Evolutionary conservation across 2,329 filamentous ascomycete species (phyloP).

Genomic region (Aotearoamyces nothofagi): DNA sequence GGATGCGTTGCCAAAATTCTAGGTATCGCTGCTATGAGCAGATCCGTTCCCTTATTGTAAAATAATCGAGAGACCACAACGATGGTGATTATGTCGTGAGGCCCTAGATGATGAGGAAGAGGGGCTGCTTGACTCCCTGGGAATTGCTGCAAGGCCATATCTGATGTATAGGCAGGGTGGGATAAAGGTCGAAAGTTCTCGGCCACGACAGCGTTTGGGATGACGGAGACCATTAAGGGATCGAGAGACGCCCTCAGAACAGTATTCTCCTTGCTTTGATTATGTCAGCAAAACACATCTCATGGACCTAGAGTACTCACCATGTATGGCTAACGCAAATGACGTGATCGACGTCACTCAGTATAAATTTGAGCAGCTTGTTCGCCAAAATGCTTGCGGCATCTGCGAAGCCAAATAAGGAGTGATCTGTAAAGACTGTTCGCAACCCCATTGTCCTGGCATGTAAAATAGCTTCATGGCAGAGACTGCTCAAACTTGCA

Average conservation of each 20-base stretch:
- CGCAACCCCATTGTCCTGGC: slow-evolving; percentile 90
- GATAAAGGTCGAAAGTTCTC: slow-evolving; percentile 78
- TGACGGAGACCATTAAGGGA: slow-evolving; percentile 92
- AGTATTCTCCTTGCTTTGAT: slow-evolving; percentile 81
- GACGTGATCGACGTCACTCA: slow-evolving; percentile 95
- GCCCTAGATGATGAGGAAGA: slow-evolving; percentile 53
- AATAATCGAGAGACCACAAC: slow-evolving; percentile 95
- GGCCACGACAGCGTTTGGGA: slow-evolving; percentile 92
- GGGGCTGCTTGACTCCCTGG: slow-evolving; percentile 22
- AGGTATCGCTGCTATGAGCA: slow-evolving; percentile 91
- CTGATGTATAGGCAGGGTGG: slow-evolving; percentile 28
- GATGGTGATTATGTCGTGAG: slow-evolving; percentile 82
- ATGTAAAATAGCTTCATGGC: slow-evolving; percentile 88
- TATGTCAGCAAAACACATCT: background rate
- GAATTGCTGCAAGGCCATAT: slow-evolving; percentile 15
- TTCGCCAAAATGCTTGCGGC: slow-evolving; percentile 92
- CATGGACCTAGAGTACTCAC: slow-evolving; percentile 29
- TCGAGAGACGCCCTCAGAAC: slow-evolving; percentile 88
- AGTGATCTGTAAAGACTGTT: slow-evolving; percentile 96
- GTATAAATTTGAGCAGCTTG: slow-evolving; percentile 86
- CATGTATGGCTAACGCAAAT: slow-evolving; percentile 98
- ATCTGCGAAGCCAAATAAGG: slow-evolving; percentile 92
- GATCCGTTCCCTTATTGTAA: slow-evolving; percentile 96
- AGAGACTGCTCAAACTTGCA: slow-evolving; percentile 80
- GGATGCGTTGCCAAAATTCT: slow-evolving; percentile 79